Conservation (phyloP, 495 filamentous ascomycete species). For the Neurospora pannonica region DNA sequence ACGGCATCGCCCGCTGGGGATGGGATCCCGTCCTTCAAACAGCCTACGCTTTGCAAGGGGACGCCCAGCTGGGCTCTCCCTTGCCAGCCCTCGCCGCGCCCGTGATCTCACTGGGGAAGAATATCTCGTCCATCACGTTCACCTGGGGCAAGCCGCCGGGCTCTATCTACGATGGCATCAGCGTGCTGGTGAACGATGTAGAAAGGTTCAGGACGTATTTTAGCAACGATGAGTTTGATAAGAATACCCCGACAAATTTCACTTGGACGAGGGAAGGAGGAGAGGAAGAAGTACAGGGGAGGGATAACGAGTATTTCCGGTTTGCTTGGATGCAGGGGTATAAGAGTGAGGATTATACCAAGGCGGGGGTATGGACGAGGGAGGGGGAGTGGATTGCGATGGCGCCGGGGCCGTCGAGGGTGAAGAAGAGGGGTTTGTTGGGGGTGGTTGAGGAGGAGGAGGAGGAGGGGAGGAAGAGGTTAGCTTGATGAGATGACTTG, state of each 20-base stretch:
- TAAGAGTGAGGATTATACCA: slow-evolving; percentile 63
- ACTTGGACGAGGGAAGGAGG: slow-evolving; percentile 37
- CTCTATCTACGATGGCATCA: slow-evolving; percentile 68
- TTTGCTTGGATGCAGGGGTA: slow-evolving; percentile 74
- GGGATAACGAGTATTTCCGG: slow-evolving; percentile 70
- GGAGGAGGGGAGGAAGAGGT: not conserved
- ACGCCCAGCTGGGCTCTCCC: slow-evolving; percentile 55
- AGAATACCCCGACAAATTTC: slow-evolving; percentile 21
- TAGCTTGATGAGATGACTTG: not conserved
- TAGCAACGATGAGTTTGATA: slow-evolving; percentile 34
- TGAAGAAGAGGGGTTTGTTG: slow-evolving; percentile 18
- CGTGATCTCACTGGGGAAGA: slow-evolving; percentile 26
- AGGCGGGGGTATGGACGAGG: slow-evolving; percentile 64
- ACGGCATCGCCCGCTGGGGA: slow-evolving; percentile 88
- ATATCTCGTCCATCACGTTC: slow-evolving; percentile 40
- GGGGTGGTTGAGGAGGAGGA: not conserved
- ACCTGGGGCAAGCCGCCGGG: slow-evolving; percentile 43
- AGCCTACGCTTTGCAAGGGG: slow-evolving; percentile 55
- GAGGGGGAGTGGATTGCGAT: slow-evolving; percentile 62
- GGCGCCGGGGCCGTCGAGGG: slow-evolving; percentile 33
- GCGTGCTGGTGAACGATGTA: slow-evolving; percentile 88
- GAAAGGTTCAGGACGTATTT: slow-evolving; percentile 64
- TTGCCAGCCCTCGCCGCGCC: slow-evolving; percentile 56
- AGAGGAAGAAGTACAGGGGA: slow-evolving; percentile 26
- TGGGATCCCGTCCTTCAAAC: slow-evolving; percentile 89